Evolutionary conservation across 2,329 filamentous ascomycete genomes (phyloP), one percentile per base, ranked within the genome.

Genomic region (Thielaviopsis musarum): DNA sequence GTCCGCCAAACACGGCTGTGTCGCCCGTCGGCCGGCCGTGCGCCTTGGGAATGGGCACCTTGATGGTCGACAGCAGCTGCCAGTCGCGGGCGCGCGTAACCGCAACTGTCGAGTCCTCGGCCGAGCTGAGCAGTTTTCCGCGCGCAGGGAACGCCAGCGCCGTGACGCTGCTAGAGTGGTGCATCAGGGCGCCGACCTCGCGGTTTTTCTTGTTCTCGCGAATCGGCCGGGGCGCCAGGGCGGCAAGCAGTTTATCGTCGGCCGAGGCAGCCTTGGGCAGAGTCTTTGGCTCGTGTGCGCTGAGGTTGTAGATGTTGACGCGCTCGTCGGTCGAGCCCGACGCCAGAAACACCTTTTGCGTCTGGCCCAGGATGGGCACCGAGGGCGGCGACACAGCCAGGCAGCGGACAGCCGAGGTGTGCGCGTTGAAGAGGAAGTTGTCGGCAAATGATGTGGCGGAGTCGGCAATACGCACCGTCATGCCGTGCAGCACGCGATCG

Each of bases 361-460:
- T 73, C 70, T 85, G 84, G 64, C 77, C 81, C 13, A 74, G 77
- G 60, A 74, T 68, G 1, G 77, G 75, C 19, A 78, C 79, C 13
- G 88, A 87, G 0, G 87, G 77, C 2, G 87, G 85, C 9, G 91
- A 96, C 62, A 96, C 73, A 24, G 91, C 89, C 38, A 98, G 78
- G 69, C 88, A 94, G 66, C 90, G 86, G 69, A 98, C 88, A 4
- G 93, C 85, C 13, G 91, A 94, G 60, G 83, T 79, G 73, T 98
- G 93, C 15, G 93, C 91, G 68, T 91, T 88, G 79, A 98, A 96
- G 60, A 98, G 80, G 71, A 98, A 98, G 0, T 88, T 91, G 71
- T 97, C 91, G 64, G 88, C 81, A 68, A 96, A 97, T 57, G 83
- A 77, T 59, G 84, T 75, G 10, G 52, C 38, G 34, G 64, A 56